These are phyloP conservation scores for Hypoxylon sp. DNA, from an alignment of 2,329 filamentous ascomycete genomes.

Conservation along the genomic window DNA sequence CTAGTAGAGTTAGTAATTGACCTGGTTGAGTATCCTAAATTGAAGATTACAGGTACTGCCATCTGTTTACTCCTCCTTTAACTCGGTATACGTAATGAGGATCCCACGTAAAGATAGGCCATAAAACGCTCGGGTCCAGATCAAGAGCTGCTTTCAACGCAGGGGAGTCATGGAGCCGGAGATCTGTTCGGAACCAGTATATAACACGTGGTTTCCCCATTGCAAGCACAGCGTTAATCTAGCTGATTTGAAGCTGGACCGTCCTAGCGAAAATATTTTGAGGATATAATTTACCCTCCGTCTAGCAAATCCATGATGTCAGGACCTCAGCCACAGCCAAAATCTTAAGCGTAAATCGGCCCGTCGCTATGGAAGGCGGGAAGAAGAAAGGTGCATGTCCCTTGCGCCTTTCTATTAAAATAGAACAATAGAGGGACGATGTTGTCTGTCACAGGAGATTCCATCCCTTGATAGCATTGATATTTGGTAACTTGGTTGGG, in stretches of 20 bases:
- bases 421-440: background rate
- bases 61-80: conserved; percentile 79
- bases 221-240: conserved; percentile 47
- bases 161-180: conserved; percentile 83
- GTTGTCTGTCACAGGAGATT: background rate
- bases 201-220: conserved; percentile 69
- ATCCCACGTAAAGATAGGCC: conserved; percentile 86
- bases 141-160: conserved; percentile 80
- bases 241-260: conserved; percentile 7
- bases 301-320: conserved; percentile 47
- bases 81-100: conserved; percentile 83
- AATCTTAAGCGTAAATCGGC: conserved; percentile 15
- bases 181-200: conserved; percentile 85
- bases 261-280: background rate
- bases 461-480: background rate
- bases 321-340: conserved; percentile 42
- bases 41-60: conserved; percentile 74
- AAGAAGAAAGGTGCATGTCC: conserved; percentile 22
- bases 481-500: background rate
- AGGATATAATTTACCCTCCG: conserved; percentile 3
- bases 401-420: background rate
- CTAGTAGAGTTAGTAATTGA: conserved; percentile 54
- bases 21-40: background rate
- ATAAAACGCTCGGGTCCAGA: conserved; percentile 76
- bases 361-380: conserved; percentile 13